Evolutionary conservation across 306 rosid genomes (phyloP), one percentile per base, ranked within the genome.

Genomic region (Medicago lupulina): DNA sequence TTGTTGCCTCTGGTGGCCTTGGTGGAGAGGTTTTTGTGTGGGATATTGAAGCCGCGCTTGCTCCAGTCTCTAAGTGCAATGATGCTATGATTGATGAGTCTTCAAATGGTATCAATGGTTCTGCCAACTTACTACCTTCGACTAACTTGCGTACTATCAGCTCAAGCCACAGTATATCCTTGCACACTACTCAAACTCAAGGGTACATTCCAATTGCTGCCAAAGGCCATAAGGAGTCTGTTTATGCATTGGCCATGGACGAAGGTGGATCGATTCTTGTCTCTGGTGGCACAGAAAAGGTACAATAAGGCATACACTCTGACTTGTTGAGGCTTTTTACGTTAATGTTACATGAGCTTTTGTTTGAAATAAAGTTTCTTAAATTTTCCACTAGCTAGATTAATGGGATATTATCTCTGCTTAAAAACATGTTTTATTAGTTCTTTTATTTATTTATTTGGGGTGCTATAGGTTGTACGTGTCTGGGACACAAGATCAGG

Each of bases 211-310:
- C 99, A 72, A 57, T 85, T 73, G 71, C 91, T 83, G 98, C 99
- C 75, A 96, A 96, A 86, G 99, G 99, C 82, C 99, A 96, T 49
- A 96, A 96, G 86, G 99, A 96, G 83, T 96, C 99, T 62, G 99
- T 96, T 83, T 96, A 96, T 92, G 98, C 99, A 23, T 83, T 96
- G 83, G 96, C 90, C 70, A 89, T 92, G 93, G 90, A 96, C 75
- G 99, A 90, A 81, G 84, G 90, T 65, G 99, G 98, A 67, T 78
- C 96, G 15, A 86, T 92, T 86, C 93, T 96, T 70, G 99, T 89
- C 53, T 96, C 99, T 74, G 99, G 99, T 74, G 99, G 99, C 73
- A 96, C 99, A 62, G 99, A 96, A 80, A 96, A 96, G 99, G 99
- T 89, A 88, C 68, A 67, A 63, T 82, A 44, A 44, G 82, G 75